phyloP scores from a whole-genome alignment of 2,329 filamentous ascomycete genomes.

The Pseudofabraea citricarpa region DNA sequence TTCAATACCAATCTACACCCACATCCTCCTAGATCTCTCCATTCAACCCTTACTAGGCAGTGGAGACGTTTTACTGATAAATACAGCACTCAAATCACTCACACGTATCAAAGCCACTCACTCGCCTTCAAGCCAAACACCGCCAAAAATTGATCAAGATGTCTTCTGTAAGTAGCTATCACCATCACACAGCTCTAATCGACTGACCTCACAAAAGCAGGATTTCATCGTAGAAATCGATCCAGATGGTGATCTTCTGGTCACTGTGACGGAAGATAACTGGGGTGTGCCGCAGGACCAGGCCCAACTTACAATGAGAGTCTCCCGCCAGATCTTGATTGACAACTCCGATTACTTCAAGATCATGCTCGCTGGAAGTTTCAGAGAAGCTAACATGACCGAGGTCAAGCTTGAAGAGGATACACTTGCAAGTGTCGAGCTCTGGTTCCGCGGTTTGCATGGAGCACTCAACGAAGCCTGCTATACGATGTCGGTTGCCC shows the following conservation, averaged over 20 bases:
- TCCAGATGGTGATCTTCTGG: background rate
- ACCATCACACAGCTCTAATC: too few species aligned
- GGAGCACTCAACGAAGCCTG: slow-evolving; percentile 2
- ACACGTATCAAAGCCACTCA: too few species aligned
- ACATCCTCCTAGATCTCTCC: too few species aligned
- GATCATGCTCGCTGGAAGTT: background rate
- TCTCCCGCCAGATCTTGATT: slow-evolving; percentile 5
- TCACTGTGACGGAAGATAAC: background rate
- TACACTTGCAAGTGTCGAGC: slow-evolving; percentile 6
- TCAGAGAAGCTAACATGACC: background rate
- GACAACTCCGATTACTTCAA: slow-evolving; percentile 7
- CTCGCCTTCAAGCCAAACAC: too few species aligned
- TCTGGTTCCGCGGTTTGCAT: slow-evolving; percentile 15
- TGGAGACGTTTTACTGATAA: too few species aligned
- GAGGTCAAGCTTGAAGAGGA: slow-evolving; percentile 9
- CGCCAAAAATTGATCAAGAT: too few species aligned
- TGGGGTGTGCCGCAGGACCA: background rate
- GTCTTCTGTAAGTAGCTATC: too few species aligned
- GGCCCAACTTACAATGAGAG: slow-evolving; percentile 3
- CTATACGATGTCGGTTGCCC: slow-evolving; percentile 1
- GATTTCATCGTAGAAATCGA: background rate
- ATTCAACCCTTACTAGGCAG: too few species aligned
- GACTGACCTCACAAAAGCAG: too few species aligned
- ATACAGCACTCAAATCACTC: too few species aligned
- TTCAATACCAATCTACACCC: too few species aligned